Conservation (phyloP, 139 green algal genomes). For the Coelastrella sp. region DNA sequence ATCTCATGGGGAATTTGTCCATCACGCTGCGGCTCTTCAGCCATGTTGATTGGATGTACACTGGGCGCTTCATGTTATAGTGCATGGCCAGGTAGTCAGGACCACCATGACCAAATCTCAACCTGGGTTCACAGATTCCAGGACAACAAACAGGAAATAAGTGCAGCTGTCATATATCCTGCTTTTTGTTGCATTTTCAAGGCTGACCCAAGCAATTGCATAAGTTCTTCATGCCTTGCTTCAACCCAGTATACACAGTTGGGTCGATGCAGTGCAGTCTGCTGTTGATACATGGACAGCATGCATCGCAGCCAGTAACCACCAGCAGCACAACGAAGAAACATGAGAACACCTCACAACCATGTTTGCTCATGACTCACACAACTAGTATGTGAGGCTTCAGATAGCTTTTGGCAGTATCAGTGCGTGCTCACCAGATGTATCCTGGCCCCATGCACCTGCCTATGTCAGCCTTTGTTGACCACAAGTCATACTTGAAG, state of each 20-base stretch:
- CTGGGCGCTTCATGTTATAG: conserved; percentile 49
- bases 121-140: background rate
- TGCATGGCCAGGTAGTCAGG: conserved; percentile 39
- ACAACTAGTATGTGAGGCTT: background rate
- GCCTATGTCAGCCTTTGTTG: background rate
- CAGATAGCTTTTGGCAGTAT: background rate
- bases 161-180: too few species aligned
- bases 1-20: conserved; percentile 39
- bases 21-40: background rate
- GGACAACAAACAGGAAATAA: background rate
- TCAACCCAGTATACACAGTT: too few species aligned
- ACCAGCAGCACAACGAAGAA: too few species aligned
- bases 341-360: too few species aligned
- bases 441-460: conserved; percentile 46
- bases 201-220: too few species aligned
- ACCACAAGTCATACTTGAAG: conserved; percentile 39
- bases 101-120: conserved; percentile 33
- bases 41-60: conserved; percentile 45
- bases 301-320: too few species aligned
- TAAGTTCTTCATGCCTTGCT: too few species aligned
- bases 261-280: too few species aligned
- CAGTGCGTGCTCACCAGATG: conserved; percentile 32
- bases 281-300: too few species aligned
- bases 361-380: too few species aligned
- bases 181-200: too few species aligned